phyloP scores from a whole-genome alignment of 176 grass and related monocot species.

The Aegilops tauschii region DNA sequence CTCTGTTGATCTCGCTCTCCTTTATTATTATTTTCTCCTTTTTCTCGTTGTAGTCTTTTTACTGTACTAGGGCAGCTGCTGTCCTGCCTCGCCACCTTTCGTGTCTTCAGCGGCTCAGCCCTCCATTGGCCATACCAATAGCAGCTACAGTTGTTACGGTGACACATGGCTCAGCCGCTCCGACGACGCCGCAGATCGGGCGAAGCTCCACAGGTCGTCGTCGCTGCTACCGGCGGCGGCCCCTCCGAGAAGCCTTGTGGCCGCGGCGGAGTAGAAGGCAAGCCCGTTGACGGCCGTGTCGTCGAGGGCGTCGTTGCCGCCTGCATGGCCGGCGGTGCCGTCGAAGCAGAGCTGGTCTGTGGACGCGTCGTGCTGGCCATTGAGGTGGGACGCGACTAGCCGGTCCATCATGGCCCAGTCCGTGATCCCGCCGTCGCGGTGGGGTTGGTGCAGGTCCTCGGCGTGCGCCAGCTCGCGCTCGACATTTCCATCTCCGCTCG shows the following conservation, averaged over 20 bases:
- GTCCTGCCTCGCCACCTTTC: constrained; percentile 15
- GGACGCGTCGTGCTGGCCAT: constrained; percentile 65
- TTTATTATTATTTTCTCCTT: constrained; percentile 3
- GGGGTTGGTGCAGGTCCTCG: neutral
- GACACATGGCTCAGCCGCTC: constrained; percentile 45
- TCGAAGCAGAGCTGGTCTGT: constrained; percentile 65
- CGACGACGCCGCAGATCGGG: constrained; percentile 41
- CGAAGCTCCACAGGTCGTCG: constrained; percentile 89
- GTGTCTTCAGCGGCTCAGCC: neutral
- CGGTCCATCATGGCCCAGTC: constrained; percentile 93
- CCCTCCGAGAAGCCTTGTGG: constrained; percentile 27
- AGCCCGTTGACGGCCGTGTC: constrained; percentile 18
- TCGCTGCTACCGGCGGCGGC: constrained; percentile 16
- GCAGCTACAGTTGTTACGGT: constrained; percentile 17
- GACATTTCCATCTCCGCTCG: neutral
- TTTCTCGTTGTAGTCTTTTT: constrained; percentile 11
- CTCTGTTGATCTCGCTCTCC: constrained; percentile 26
- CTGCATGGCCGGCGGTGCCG: neutral
- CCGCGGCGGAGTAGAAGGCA: constrained; percentile 48
- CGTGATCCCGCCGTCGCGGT: constrained; percentile 22
- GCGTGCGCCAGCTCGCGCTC: neutral
- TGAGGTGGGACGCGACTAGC: constrained; percentile 90
- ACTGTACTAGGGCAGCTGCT: constrained; percentile 31
- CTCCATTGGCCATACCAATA: neutral
- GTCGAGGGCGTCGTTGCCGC: neutral